Base-by-base conservation (phyloP, 1,284 basidiomycete species). In the Apiotrichum porosum region DNA sequence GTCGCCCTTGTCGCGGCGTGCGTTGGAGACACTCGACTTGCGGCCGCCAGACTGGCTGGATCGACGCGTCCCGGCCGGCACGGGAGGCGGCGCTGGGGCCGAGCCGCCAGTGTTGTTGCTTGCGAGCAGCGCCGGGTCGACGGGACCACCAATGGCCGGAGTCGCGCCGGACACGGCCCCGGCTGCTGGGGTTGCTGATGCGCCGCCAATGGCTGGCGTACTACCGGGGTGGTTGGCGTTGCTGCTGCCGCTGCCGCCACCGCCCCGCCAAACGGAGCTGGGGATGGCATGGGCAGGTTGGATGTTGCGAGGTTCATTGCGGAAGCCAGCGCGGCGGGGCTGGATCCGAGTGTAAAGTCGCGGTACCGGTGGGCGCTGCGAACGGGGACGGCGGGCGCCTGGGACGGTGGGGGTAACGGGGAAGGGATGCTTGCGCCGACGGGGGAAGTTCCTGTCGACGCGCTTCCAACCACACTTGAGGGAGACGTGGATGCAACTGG, bases 361-460 rank as follows among this genome's bases (percentile, higher is more conserved):
- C 53, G 53, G 37, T 55, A 51, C 9, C 53, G 46, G 33, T 55
- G 46, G 1, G 49, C 53, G 6, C 49, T 49, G 15, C 53, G 53
- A 3, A 46, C 53, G 17, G 53, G 53, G 9, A 55, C 53, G 10
- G 37, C 46, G 6, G 52, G 55, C 6, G 51, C 50, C 2, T 42
- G 34, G 9, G 44, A 28, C 9, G 12, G 14, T 10, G 38, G 40
- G 8, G n/a, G n/a, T n/a, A n/a, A n/a, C n/a, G 37, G n/a, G 5
- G 44, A 28, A 10, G 44, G 36, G 35, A 33, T 44, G 31, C 49
- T 48, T 14, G 50, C 32, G 21, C 26, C 32, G 12, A 19, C 6
- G 32, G 41, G 41, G 2, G 41, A 33, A 6, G 21, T 18, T 10
- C 21, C 10, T 2, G 15, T 35, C 13, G 44, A 45, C 9, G 37